Evolutionary conservation across 148 eudicot species (phyloP), one percentile per base, ranked within the genome.

Genomic region (Arctostaphylos glauca): DNA sequence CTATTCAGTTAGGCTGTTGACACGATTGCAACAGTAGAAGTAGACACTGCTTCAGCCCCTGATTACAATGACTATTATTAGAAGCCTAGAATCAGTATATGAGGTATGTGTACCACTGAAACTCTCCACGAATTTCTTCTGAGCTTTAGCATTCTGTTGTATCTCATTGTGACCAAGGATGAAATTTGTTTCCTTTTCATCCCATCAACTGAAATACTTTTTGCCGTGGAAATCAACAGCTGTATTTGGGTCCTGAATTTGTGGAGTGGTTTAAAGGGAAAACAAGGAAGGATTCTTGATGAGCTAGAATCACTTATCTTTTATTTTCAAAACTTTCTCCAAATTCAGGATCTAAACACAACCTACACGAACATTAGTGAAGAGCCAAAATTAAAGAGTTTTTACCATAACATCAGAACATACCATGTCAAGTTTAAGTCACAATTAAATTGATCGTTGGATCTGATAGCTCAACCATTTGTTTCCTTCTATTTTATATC

Each of bases 101-200:
- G 74, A 70, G 74, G 74, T 70, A 70, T 41, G 48, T 14, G 41
- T 41, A 70, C 41, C 74, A 70, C 44, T 2, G 74, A 43, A 23
- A 62, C 31, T 31, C 14, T 31, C 16, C 71, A 23, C 15, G 12
- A 66, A 66, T 66, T 56, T 66, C 43, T 66, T 66, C 15, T 66
- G 41, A 25, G 41, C 14, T 23, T 23, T 62, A 62, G 25, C n/a
- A 21, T 21, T n/a, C 9, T 62, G 31, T 62, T 21, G 23, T 8
- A 62, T 62, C 68, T 62, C 68, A 62, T 62, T n/a, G 9, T n/a
- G 68, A 62, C 68, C 31, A 62, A 62, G 68, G 60, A 56, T 56
- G 60, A n/a, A 62, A 6, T 62, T 62, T 62, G 25, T 62, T 62
- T 62, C 68, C n/a, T 7, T 60, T 62, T 62, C 68, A 62, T 62